phyloP scores from a whole-genome alignment of 306 rosid species.

The Macrotyloma uniflorum region DNA sequence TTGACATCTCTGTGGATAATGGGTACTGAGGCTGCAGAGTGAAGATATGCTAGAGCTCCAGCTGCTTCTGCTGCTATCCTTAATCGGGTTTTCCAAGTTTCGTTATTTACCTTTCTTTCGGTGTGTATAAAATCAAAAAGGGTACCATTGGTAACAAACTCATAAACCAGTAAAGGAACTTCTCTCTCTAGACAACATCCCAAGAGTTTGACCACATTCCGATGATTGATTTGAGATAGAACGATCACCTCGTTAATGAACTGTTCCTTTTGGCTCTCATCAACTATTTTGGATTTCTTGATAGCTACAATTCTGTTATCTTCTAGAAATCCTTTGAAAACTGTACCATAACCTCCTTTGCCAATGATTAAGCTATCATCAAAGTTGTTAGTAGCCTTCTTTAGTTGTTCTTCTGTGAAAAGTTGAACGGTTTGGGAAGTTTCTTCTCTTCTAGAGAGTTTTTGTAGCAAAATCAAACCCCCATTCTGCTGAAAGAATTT shows the following conservation, averaged over 20 bases:
- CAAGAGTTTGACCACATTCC: slow-evolving; percentile 16
- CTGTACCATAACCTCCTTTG: slow-evolving; percentile 14
- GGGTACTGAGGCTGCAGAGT: slow-evolving; percentile 41
- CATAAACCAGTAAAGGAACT: not conserved
- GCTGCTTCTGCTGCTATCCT: slow-evolving; percentile 36
- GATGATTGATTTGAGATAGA: slow-evolving; percentile 25
- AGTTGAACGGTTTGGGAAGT: not conserved
- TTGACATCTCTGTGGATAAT: slow-evolving; percentile 32
- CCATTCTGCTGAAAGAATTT: slow-evolving; percentile 44
- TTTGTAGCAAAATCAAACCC: slow-evolving; percentile 30
- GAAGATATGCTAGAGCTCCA: slow-evolving; percentile 47
- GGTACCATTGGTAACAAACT: not conserved
- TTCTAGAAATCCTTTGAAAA: not conserved
- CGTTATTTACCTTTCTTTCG: not conserved
- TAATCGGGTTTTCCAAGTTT: slow-evolving; percentile 36
- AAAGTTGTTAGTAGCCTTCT: slow-evolving; percentile 20
- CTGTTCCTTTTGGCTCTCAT: not conserved
- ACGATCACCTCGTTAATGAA: slow-evolving; percentile 21
- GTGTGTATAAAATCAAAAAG: slow-evolving; percentile 29
- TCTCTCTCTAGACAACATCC: not conserved
- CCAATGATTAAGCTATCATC: slow-evolving; percentile 12
- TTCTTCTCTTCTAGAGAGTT: slow-evolving; percentile 3
- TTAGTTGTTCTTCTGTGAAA: not conserved
- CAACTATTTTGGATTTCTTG: slow-evolving; percentile 7
- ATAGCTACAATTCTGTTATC: not conserved